phyloP scores from a whole-genome alignment of 2,329 filamentous ascomycete species.

The Talaromyces sp. region DNA sequence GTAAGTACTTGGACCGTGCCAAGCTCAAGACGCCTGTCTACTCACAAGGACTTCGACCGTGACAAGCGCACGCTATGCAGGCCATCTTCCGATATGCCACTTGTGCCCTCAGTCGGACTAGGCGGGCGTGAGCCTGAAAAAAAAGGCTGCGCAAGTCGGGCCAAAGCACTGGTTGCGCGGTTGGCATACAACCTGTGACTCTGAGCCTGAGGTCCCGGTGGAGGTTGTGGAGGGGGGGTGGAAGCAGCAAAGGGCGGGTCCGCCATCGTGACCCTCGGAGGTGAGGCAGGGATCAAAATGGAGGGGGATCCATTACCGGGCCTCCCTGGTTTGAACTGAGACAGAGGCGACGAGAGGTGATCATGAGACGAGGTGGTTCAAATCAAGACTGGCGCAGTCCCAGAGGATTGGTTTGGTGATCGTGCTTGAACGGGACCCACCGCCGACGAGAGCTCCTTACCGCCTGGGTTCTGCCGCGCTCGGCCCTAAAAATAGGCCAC shows the following conservation, averaged over 20 bases:
- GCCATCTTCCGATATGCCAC: slow-evolving; percentile 6
- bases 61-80: slow-evolving; percentile 25
- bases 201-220: slow-evolving; percentile 16
- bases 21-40: background rate
- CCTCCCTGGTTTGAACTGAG: slow-evolving; percentile 3
- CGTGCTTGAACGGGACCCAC: background rate
- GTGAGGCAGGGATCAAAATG: slow-evolving; percentile 4
- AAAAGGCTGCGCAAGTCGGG: slow-evolving; percentile 52
- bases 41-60: slow-evolving; percentile 37
- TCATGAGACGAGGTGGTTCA: background rate
- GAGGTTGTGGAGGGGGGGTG: slow-evolving; percentile 16
- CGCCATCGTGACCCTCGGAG: slow-evolving; percentile 23
- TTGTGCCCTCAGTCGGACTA: slow-evolving; percentile 40
- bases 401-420: background rate
- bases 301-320: background rate
- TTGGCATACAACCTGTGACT: slow-evolving; percentile 31
- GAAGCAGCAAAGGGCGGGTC: slow-evolving; percentile 24
- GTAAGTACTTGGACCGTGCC: slow-evolving; percentile 15
- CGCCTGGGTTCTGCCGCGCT: background rate
- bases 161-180: slow-evolving; percentile 43
- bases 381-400: background rate
- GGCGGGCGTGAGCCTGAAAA: slow-evolving; percentile 50
- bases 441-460: background rate
- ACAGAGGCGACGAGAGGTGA: slow-evolving; percentile 2
- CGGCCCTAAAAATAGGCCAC: background rate